Conservation (phyloP, 768 basidiomycete genomes). For the Pisolithus albus region DNA sequence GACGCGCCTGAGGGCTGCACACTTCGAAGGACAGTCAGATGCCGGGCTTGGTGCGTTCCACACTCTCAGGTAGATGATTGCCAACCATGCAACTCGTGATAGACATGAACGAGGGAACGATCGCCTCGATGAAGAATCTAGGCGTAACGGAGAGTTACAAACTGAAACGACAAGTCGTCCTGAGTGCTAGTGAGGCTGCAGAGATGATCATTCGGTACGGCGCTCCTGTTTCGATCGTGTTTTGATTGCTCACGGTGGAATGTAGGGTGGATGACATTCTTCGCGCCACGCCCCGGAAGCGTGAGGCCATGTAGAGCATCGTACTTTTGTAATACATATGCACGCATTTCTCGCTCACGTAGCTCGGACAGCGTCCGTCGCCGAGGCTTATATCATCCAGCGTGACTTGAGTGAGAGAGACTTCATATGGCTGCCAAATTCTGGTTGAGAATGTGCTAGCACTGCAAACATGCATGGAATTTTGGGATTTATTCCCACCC, state of each 20-base stretch:
- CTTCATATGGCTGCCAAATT: too few species aligned
- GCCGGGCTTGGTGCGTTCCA: conserved; percentile 73
- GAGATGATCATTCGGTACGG: conserved; percentile 96
- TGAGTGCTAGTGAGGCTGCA: conserved; percentile 91
- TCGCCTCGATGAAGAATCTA: conserved; percentile 82
- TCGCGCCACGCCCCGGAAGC: conserved; percentile 74
- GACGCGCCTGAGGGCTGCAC: conserved; percentile 80
- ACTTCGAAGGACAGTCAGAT: conserved; percentile 82
- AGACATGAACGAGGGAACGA: conserved; percentile 86
- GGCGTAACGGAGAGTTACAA: conserved; percentile 98
- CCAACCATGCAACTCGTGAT: not conserved
- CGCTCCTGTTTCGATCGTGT: not conserved
- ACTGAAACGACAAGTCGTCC: conserved; percentile 90
- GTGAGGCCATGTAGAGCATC: conserved; percentile 60
- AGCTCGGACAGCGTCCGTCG: not conserved
- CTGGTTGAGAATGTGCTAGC: too few species aligned
- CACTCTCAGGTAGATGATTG: not conserved
- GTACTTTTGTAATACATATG: not conserved
- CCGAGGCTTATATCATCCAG: conserved; percentile 13
- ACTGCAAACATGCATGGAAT: too few species aligned
- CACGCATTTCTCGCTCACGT: too few species aligned
- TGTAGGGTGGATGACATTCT: conserved; percentile 87
- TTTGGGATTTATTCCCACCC: too few species aligned
- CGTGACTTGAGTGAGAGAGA: too few species aligned
- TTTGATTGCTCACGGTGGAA: conserved; percentile 4